Percentiles rank a stretch among this genome's conserved stretches.
Evolutionary conservation across 148 eudicot genomes (phyloP).

Genomic region (Rhododendron henanense): DNA sequence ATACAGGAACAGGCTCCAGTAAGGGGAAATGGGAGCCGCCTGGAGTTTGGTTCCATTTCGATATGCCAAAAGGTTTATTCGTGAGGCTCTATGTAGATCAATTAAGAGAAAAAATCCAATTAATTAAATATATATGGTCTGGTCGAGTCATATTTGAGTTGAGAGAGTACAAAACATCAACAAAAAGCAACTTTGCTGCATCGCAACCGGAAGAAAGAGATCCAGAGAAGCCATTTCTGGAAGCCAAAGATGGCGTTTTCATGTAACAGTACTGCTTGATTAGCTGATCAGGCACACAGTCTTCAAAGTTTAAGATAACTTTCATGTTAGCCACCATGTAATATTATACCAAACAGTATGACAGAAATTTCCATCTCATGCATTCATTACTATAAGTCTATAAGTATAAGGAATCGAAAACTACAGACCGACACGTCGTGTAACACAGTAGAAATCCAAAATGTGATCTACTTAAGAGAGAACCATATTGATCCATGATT

Average conservation of each 20-base stretch:
- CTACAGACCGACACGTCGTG: background rate
- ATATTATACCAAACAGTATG: background rate
- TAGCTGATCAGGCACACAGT: background rate
- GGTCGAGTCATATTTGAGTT: background rate
- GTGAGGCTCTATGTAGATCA: background rate
- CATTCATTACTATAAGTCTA: background rate
- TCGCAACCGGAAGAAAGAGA: background rate
- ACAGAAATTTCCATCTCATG: background rate
- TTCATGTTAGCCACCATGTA: background rate
- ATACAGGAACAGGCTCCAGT: slow-evolving; percentile 1
- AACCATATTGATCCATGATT: background rate
- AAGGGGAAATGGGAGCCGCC: background rate
- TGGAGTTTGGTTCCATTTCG: background rate
- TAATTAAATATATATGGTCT: background rate
- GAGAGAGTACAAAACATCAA: background rate
- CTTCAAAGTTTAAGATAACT: background rate
- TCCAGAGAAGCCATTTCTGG: background rate
- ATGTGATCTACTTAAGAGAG: background rate
- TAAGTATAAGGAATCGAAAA: background rate
- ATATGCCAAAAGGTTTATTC: background rate
- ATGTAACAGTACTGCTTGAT: background rate
- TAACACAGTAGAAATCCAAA: background rate
- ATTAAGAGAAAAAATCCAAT: background rate
- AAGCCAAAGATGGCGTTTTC: background rate
- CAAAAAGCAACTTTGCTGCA: background rate